phyloP scores from a whole-genome alignment of 768 basidiomycete species.

The Agrocybe praecox region DNA sequence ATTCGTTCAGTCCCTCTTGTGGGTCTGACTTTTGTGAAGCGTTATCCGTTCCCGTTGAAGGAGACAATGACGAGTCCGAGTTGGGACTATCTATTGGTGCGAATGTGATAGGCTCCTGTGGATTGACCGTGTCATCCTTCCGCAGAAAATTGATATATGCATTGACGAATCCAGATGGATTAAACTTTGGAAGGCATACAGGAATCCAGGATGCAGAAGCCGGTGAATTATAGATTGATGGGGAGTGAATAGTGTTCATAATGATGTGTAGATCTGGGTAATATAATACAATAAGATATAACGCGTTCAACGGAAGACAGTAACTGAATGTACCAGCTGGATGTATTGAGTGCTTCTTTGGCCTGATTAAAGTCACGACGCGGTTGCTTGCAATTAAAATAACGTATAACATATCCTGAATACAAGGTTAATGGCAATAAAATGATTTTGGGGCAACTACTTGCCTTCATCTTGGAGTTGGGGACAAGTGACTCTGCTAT shows the following conservation, averaged over 20 bases:
- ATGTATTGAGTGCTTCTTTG: constrained; percentile 93
- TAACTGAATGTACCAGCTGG: constrained; percentile 65
- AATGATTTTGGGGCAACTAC: not conserved
- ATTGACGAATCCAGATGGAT: constrained; percentile 86
- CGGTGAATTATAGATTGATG: constrained; percentile 75
- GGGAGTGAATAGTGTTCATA: constrained; percentile 86
- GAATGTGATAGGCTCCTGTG: constrained; percentile 10
- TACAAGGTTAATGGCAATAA: not conserved
- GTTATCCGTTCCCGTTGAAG: constrained; percentile 9
- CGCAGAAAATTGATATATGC: constrained; percentile 81
- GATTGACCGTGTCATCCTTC: constrained; percentile 35
- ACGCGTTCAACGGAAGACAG: not conserved
- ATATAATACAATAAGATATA: not conserved
- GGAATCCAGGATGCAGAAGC: constrained; percentile 93
- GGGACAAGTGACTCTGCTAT: constrained; percentile 85
- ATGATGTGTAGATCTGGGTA: constrained; percentile 84
- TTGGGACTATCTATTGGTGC: constrained; percentile 6
- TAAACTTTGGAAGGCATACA: constrained; percentile 94
- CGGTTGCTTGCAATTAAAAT: constrained; percentile 78
- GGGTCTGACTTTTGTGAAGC: constrained; percentile 10
- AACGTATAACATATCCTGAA: constrained; percentile 88
- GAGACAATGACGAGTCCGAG: not conserved
- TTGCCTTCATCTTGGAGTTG: constrained; percentile 76
- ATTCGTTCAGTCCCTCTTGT: constrained; percentile 29
- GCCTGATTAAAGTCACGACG: constrained; percentile 86